These are phyloP conservation scores for Helianthus annuus DNA, from an alignment of 129 eudicot species.

Conservation along the genomic window DNA sequence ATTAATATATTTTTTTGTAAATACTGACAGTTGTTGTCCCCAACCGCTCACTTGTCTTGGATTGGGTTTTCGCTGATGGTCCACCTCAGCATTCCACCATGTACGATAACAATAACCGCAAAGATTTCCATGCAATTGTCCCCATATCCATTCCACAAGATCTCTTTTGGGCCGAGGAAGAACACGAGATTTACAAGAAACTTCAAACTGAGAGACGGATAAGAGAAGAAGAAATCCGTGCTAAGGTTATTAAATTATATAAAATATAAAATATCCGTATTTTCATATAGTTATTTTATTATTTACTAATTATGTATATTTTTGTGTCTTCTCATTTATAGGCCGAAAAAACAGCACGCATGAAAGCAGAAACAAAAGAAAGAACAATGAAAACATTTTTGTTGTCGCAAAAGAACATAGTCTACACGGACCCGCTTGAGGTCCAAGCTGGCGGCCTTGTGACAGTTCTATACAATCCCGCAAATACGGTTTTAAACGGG, in stretches of 20 bases:
- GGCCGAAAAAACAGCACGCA: constrained; percentile 76
- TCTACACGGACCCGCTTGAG: constrained; percentile 91
- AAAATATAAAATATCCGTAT: background rate
- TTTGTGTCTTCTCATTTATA: constrained; percentile 32
- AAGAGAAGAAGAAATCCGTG: constrained; percentile 75
- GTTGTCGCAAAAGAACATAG: constrained; percentile 89
- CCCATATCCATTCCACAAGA: constrained; percentile 59
- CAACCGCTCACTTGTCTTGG: constrained; percentile 80
- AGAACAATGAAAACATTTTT: constrained; percentile 70
- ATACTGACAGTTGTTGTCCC: constrained; percentile 70
- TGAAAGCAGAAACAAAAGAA: constrained; percentile 81
- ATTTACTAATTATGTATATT: background rate
- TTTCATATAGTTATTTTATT: background rate
- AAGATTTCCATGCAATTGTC: constrained; percentile 89
- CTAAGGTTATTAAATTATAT: constrained; percentile 50
- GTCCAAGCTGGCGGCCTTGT: constrained; percentile 75
- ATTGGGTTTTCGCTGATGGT: constrained; percentile 98
- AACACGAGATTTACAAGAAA: constrained; percentile 55
- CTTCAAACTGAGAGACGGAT: constrained; percentile 81
- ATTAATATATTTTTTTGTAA: background rate
- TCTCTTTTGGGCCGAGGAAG: constrained; percentile 84
- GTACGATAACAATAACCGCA: constrained; percentile 76
- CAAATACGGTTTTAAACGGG: constrained; percentile 79
- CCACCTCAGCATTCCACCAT: constrained; percentile 76
- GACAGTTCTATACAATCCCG: constrained; percentile 77